Conservation (phyloP, 179 eudicot species). For the Silene coronaria region DNA sequence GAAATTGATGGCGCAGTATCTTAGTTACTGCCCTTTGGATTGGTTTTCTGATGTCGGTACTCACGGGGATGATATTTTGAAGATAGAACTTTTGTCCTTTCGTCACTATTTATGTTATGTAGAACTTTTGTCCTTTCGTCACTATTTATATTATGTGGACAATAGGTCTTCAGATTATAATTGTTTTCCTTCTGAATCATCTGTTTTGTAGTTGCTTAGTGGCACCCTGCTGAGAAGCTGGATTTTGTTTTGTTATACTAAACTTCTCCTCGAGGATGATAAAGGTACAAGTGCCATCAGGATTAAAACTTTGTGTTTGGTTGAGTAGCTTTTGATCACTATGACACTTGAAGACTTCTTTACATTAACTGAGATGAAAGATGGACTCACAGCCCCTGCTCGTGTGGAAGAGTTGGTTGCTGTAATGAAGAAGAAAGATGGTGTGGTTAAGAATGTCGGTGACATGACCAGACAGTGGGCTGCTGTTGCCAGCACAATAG, state of each 20-base stretch:
- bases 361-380: constrained; percentile 76
- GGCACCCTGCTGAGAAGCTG: constrained; percentile 13
- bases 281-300: constrained; percentile 18
- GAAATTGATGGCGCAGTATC: background rate
- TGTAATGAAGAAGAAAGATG: constrained; percentile 60
- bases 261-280: constrained; percentile 23
- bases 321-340: constrained; percentile 41
- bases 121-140: background rate
- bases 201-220: constrained; percentile 15
- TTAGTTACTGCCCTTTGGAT: background rate
- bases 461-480: constrained; percentile 72
- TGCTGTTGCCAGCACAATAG: constrained; percentile 64
- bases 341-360: constrained; percentile 86
- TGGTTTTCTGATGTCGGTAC: background rate
- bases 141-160: background rate
- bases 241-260: background rate
- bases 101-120: background rate
- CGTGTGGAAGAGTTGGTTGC: constrained; percentile 73
- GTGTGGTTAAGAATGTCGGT: constrained; percentile 38
- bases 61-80: background rate
- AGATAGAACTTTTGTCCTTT: background rate
- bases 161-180: background rate
- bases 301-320: constrained; percentile 21
- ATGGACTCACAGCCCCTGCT: constrained; percentile 64
- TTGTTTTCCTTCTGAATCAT: constrained; percentile 9